phyloP scores from a whole-genome alignment of 2,329 filamentous ascomycete genomes.

The Hypoxylon sp. region DNA sequence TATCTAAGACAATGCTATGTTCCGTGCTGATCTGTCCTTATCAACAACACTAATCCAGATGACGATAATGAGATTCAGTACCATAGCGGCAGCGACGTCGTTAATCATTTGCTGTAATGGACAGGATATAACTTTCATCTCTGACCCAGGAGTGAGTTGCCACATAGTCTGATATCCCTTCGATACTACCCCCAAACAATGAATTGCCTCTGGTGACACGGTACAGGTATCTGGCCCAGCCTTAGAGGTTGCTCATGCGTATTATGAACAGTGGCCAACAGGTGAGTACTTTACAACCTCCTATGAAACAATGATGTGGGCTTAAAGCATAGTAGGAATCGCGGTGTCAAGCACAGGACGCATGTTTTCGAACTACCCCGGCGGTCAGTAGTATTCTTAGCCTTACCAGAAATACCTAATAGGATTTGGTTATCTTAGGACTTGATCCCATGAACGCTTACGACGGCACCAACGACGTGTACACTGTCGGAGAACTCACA shows the following conservation, averaged over 20 bases:
- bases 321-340: slow-evolving; percentile 47
- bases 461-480: slow-evolving; percentile 45
- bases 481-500: slow-evolving; percentile 53
- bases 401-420: too few relatives aligned
- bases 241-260: slow-evolving; percentile 59
- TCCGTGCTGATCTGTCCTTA: too few relatives aligned
- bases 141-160: slow-evolving; percentile 34
- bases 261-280: slow-evolving; percentile 59
- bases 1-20: too few relatives aligned
- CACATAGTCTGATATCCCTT: not conserved
- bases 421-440: slow-evolving; percentile 42
- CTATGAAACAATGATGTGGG: not conserved
- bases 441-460: slow-evolving; percentile 58
- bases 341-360: slow-evolving; percentile 59
- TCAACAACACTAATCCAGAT: too few relatives aligned
- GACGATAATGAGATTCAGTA: not conserved
- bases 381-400: slow-evolving; percentile 30
- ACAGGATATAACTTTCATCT: slow-evolving; percentile 33
- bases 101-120: slow-evolving; percentile 8
- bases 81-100: not conserved
- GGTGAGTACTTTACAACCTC: slow-evolving; percentile 32
- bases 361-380: slow-evolving; percentile 61
- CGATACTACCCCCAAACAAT: too few relatives aligned
- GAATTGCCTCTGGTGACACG: too few relatives aligned
- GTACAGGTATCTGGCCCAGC: slow-evolving; percentile 48